Conservation (phyloP, 1,284 basidiomycete genomes). For the Erythrobasidium hasegawianum region DNA sequence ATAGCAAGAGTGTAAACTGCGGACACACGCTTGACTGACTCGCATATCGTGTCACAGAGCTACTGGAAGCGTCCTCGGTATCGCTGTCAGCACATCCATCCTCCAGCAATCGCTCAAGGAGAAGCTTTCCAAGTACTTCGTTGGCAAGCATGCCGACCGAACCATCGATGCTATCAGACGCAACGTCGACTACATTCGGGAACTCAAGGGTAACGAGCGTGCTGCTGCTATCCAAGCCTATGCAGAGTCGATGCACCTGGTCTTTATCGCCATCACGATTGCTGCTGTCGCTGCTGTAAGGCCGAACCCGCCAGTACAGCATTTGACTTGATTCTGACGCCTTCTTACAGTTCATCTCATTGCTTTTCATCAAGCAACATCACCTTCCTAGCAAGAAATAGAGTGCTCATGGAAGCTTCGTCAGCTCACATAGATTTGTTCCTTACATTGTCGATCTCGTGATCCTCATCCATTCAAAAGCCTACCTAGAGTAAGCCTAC, state of each 20-base stretch:
- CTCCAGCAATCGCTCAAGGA: conserved; percentile 49
- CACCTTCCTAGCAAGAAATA: conserved; percentile 46
- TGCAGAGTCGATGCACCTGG: conserved; percentile 48
- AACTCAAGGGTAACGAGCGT: conserved; percentile 37
- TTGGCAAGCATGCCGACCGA: conserved; percentile 44
- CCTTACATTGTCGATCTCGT: no score
- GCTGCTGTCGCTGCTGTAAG: conserved; percentile 45
- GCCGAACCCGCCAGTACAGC: no score
- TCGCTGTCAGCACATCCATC: conserved; percentile 49
- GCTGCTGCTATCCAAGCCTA: conserved; percentile 48
- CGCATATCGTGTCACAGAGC: not conserved
- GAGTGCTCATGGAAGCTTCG: no score
- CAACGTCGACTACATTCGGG: conserved; percentile 46
- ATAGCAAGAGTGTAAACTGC: not conserved
- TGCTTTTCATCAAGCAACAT: conserved; percentile 49
- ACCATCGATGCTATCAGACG: conserved; percentile 47
- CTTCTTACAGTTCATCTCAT: conserved; percentile 41
- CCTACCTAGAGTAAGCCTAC: no score
- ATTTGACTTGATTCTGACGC: not conserved
- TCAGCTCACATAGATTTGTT: no score
- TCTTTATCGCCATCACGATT: conserved; percentile 48
- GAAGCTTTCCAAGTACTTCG: conserved; percentile 44
- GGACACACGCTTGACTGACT: not conserved
- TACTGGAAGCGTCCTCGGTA: conserved; percentile 49
- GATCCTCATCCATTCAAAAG: no score